Evolutionary conservation across 2,329 filamentous ascomycete genomes (phyloP), one percentile per base, ranked within the genome.

Genomic region (Biscogniauxia marginata): DNA sequence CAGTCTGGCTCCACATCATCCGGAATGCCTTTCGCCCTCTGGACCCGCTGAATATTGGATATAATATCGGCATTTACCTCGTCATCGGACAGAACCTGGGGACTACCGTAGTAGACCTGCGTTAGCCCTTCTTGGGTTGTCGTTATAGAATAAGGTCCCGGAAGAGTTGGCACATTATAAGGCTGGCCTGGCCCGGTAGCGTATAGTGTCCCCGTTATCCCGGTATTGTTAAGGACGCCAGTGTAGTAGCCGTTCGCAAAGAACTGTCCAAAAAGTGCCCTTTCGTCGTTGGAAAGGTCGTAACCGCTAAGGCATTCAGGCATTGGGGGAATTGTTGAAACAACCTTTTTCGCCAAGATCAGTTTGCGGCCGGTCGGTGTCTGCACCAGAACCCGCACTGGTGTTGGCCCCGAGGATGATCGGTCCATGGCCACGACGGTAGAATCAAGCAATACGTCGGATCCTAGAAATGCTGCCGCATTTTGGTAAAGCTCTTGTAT

Each of bases 261-360:
- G 57, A 76, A 76, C 53, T 76, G 68, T 2, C 53, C 18, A 52
- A 80, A 78, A 3, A 78, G 24, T 0, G 45, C 20, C 1, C 18
- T 50, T 54, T 82, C 78, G 0, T 60, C 43, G 0, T 49, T 1
- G 34, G 62, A 64, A 5, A 80, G 65, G 53, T 74, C 73, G 56
- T 77, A 76, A 0, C 62, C 63, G 0, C 53, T 4, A 4, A 80
- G 65, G 49, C 70, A 72, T 0, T 70, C 59, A 3, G 73, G 46
- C 24, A 67, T 68, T 2, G 75, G 77, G 0, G 77, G 77, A 7
- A 76, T 71, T n/a, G 76, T 65, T 18, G 76, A 67, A 9, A 81
- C 58, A 1, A 81, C 61, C 51, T 76, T 73, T 34, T 71, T 71
- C 3, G 74, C 74, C 46, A 66, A 56, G 46, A 80, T 67, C 11